These are phyloP conservation scores for Neostapfia colusana DNA, from an alignment of 176 grass and related monocot species.

Conservation along the genomic window DNA sequence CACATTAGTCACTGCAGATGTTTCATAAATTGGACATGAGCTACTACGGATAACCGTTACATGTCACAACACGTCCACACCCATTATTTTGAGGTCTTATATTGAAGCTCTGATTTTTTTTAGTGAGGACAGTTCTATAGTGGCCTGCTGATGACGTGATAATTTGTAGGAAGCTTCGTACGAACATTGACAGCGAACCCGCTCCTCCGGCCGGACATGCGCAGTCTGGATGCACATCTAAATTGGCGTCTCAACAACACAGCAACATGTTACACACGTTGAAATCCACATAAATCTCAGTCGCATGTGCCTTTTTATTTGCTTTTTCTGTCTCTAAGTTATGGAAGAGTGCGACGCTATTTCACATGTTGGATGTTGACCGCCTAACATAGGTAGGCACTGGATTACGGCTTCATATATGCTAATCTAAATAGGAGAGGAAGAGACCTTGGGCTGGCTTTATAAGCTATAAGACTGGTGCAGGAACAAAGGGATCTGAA, in stretches of 20 bases:
- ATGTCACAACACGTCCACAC: background rate
- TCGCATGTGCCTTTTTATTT: slow-evolving; percentile 29
- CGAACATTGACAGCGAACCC: slow-evolving; percentile 23
- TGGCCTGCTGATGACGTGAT: slow-evolving; percentile 1
- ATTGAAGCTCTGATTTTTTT: slow-evolving; percentile 25
- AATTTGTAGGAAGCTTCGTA: slow-evolving; percentile 40
- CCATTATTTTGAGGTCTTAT: background rate
- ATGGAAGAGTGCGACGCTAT: slow-evolving; percentile 54
- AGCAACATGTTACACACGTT: slow-evolving; percentile 71
- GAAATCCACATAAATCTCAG: slow-evolving; percentile 56
- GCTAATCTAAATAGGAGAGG: slow-evolving; percentile 44
- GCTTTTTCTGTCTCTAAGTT: slow-evolving; percentile 41
- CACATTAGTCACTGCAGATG: background rate
- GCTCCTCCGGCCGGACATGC: slow-evolving; percentile 2
- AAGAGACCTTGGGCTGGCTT: slow-evolving; percentile 37
- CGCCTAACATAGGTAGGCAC: slow-evolving; percentile 56
- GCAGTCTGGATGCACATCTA: slow-evolving; percentile 37
- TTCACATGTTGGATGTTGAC: slow-evolving; percentile 67
- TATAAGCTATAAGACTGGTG: slow-evolving; percentile 43
- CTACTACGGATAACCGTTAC: background rate
- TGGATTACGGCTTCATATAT: slow-evolving; percentile 50
- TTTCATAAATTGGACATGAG: background rate
- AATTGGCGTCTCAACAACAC: slow-evolving; percentile 34
- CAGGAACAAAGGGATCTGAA: slow-evolving; percentile 26
- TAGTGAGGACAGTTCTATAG: slow-evolving; percentile 21